phyloP scores from a whole-genome alignment of 768 basidiomycete genomes.

The Gloeophyllum trabeum region DNA sequence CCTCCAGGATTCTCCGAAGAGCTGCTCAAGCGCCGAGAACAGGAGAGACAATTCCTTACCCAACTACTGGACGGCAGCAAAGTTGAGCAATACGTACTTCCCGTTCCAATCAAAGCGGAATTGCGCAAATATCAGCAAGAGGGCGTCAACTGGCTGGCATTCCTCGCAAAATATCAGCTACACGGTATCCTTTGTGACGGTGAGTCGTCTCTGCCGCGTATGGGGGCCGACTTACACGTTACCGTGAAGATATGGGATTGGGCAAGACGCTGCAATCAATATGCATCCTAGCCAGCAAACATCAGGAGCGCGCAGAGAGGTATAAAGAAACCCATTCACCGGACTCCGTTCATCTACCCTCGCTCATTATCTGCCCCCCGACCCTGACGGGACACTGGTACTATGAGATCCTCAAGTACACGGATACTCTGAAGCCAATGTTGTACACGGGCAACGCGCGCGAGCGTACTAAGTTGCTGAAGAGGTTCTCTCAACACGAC shows the following conservation, averaged over 20 bases:
- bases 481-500: constrained; percentile 62
- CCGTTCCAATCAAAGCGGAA: constrained; percentile 84
- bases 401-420: constrained; percentile 92
- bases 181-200: constrained; percentile 98
- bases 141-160: constrained; percentile 97
- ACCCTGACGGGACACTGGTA: constrained; percentile 99
- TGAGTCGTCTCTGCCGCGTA: constrained; percentile 21
- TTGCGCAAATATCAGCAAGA: constrained; percentile 97
- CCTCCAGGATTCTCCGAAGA: constrained; percentile 88
- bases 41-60: constrained; percentile 83
- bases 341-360: constrained; percentile 80
- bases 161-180: constrained; percentile 93
- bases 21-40: constrained; percentile 72
- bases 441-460: constrained; percentile 83
- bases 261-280: constrained; percentile 98
- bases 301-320: constrained; percentile 71
- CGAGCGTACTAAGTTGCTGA: constrained; percentile 62
- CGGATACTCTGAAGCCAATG: constrained; percentile 72
- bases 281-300: constrained; percentile 91
- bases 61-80: constrained; percentile 94
- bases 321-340: constrained; percentile 55
- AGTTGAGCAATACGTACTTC: constrained; percentile 82
- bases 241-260: constrained; percentile 86
- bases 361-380: constrained; percentile 92
- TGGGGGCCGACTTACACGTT: constrained; percentile 4